Evolutionary conservation across 1,284 basidiomycete genomes (phyloP).

Genomic region (Peniophora sp.): DNA sequence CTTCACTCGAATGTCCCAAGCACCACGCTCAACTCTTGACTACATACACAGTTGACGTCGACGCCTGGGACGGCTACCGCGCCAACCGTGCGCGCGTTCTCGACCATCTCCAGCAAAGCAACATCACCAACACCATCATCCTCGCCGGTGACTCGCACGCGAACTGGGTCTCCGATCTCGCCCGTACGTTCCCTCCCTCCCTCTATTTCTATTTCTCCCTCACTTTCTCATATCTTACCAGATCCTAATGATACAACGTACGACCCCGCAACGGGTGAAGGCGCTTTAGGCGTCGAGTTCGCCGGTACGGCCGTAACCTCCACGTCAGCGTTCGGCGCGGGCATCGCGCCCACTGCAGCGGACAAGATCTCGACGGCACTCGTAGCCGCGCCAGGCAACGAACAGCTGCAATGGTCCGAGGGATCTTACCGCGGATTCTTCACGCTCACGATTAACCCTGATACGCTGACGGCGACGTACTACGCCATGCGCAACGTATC

Average conservation of each 20-base stretch:
- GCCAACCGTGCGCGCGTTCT: constrained; percentile 52
- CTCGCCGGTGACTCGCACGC: constrained; percentile 62
- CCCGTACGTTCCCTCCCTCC: constrained; percentile 29
- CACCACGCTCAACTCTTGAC: too few relatives aligned
- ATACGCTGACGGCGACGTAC: constrained; percentile 45
- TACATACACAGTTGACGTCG: constrained; percentile 19
- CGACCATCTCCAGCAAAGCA: constrained; percentile 41
- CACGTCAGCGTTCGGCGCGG: constrained; percentile 39
- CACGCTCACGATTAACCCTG: constrained; percentile 38
- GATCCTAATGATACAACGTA: constrained; percentile 49
- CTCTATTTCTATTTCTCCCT: not conserved
- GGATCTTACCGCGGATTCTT: constrained; percentile 59
- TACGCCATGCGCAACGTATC: constrained; percentile 53
- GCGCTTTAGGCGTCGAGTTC: constrained; percentile 58
- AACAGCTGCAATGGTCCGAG: constrained; percentile 59
- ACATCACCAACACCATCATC: constrained; percentile 52
- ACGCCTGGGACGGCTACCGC: constrained; percentile 61
- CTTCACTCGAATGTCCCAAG: not conserved
- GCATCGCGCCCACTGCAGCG: constrained; percentile 30
- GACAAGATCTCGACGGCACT: constrained; percentile 33
- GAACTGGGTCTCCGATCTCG: constrained; percentile 53
- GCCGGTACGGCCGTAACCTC: constrained; percentile 61
- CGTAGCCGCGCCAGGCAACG: constrained; percentile 31
- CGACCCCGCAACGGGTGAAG: constrained; percentile 42
- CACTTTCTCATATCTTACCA: constrained; percentile 13